phyloP scores from a whole-genome alignment of 1,284 basidiomycete genomes.

The Lentinula novae-zelandiae region DNA sequence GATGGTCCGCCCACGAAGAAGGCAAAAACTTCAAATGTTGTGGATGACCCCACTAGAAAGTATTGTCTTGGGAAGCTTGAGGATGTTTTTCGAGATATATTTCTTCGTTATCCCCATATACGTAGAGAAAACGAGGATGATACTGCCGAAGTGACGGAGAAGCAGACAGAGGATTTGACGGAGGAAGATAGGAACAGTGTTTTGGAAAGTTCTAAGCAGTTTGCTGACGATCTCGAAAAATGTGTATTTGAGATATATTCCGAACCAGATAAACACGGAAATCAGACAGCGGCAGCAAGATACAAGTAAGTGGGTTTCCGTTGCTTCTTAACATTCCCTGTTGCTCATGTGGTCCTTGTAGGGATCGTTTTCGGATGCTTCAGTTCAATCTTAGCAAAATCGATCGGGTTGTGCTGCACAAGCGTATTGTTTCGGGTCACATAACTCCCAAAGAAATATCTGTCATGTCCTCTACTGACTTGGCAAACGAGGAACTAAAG shows the following conservation, averaged over 20 bases:
- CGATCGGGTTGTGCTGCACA: constrained; percentile 72
- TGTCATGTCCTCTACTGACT: constrained; percentile 79
- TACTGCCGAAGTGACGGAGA: constrained; percentile 24
- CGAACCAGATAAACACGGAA: constrained; percentile 74
- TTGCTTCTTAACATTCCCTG: neutral
- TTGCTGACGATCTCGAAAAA: constrained; percentile 64
- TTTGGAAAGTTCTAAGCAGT: constrained; percentile 51
- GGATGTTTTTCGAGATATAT: constrained; percentile 65
- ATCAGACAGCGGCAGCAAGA: constrained; percentile 62
- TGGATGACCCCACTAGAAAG: constrained; percentile 69
- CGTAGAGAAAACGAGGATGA: constrained; percentile 22
- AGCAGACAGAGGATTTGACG: constrained; percentile 42
- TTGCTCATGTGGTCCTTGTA: constrained; percentile 26
- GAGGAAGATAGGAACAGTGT: constrained; percentile 57
- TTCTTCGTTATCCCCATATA: constrained; percentile 59
- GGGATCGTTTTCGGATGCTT: constrained; percentile 82
- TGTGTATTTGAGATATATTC: constrained; percentile 69
- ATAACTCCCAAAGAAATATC: constrained; percentile 71
- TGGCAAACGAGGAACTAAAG: constrained; percentile 80
- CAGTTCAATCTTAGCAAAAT: constrained; percentile 75
- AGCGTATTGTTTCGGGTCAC: constrained; percentile 63
- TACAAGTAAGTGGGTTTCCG: constrained; percentile 64
- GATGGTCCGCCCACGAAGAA: constrained; percentile 24
- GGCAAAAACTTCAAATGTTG: constrained; percentile 31
- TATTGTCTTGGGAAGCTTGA: constrained; percentile 73